Evolutionary conservation across 257 asterid genomes (phyloP).

Genomic region (Petrea volubilis): DNA sequence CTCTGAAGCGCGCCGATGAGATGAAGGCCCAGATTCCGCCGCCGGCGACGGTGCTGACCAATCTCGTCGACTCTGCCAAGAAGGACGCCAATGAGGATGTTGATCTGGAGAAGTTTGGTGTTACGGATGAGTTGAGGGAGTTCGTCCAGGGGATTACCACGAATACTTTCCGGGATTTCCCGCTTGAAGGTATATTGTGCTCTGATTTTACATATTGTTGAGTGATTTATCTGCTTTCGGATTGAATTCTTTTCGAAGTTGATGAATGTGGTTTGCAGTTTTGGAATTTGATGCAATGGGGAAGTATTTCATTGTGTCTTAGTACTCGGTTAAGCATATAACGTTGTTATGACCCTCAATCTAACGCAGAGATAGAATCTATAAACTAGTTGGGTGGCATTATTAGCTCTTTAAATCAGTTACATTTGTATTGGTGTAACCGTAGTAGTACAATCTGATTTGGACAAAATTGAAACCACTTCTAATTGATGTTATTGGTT

Average conservation of each 20-base stretch:
- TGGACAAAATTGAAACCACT: neutral
- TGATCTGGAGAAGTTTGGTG: conserved; percentile 75
- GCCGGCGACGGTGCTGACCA: conserved; percentile 43
- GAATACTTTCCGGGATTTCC: conserved; percentile 78
- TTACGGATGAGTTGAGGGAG: conserved; percentile 80
- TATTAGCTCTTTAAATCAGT: neutral
- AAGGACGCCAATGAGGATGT: conserved; percentile 33
- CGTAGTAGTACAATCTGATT: neutral
- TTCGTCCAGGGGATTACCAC: conserved; percentile 68
- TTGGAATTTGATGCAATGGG: neutral
- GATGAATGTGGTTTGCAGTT: conserved; percentile 2
- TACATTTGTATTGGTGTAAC: neutral
- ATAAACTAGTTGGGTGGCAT: neutral
- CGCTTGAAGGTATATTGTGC: conserved; percentile 59
- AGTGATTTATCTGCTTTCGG: neutral
- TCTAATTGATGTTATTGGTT: neutral
- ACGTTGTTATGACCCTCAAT: conserved; percentile 31
- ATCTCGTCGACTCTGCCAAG: conserved; percentile 52
- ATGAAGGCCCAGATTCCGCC: conserved; percentile 85
- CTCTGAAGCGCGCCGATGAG: conserved; percentile 85
- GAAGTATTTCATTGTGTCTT: neutral
- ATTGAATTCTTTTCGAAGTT: neutral
- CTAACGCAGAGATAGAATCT: neutral
- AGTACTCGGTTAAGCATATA: neutral
- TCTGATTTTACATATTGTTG: neutral